These are phyloP conservation scores for Viola odorata DNA, from an alignment of 345 rosid species.

Conservation along the genomic window DNA sequence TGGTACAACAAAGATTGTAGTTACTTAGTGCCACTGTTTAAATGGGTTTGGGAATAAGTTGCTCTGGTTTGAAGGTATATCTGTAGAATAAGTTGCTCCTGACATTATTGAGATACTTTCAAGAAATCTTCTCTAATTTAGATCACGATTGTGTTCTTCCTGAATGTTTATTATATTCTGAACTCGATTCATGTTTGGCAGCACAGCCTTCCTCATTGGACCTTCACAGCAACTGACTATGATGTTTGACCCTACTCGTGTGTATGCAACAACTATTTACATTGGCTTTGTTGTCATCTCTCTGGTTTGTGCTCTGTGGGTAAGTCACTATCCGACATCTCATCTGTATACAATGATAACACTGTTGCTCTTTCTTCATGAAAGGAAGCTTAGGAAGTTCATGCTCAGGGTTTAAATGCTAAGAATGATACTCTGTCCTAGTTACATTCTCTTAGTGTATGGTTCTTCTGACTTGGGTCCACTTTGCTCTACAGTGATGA, in stretches of 20 bases:
- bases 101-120: too few relatives aligned
- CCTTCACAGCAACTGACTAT: constrained; percentile 61
- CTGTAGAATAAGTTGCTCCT: too few relatives aligned
- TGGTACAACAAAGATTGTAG: too few relatives aligned
- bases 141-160: not conserved
- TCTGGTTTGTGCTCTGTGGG: constrained; percentile 84
- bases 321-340: constrained; percentile 27
- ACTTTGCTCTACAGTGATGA: too few relatives aligned
- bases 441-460: not conserved
- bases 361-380: not conserved
- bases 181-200: constrained; percentile 47
- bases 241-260: constrained; percentile 81
- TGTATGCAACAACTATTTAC: constrained; percentile 72
- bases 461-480: not conserved
- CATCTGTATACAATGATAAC: not conserved
- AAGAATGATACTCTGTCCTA: not conserved
- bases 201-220: constrained; percentile 95
- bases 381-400: not conserved
- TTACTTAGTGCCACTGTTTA: too few relatives aligned
- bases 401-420: not conserved
- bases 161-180: constrained; percentile 14
- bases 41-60: not conserved
- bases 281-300: constrained; percentile 64
- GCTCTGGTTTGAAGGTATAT: too few relatives aligned
- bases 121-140: not conserved